Conservation (phyloP, 1,284 basidiomycete genomes). For the Takashimella koratensis region DNA sequence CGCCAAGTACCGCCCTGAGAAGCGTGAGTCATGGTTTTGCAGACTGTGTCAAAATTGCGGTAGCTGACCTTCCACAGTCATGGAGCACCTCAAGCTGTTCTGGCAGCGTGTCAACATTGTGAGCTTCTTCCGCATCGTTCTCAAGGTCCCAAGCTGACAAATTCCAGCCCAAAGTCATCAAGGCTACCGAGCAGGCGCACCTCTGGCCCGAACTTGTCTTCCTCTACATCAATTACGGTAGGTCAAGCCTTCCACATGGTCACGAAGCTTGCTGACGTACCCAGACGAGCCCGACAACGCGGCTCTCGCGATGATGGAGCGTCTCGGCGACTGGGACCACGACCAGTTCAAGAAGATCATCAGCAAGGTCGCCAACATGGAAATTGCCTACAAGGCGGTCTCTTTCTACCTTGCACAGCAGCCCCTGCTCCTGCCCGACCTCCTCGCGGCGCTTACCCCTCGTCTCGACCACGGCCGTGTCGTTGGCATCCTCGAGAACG, state of each 20-base stretch:
- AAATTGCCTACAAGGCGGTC: slow-evolving; percentile 67
- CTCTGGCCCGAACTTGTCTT: slow-evolving; percentile 99
- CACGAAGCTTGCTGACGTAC: neutral
- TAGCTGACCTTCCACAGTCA: slow-evolving; percentile 57
- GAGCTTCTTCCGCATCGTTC: slow-evolving; percentile 56
- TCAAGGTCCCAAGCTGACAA: neutral
- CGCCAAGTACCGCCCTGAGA: slow-evolving; percentile 94
- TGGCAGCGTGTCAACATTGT: slow-evolving; percentile 92
- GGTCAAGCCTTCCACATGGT: slow-evolving; percentile 53
- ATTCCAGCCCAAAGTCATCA: slow-evolving; percentile 66
- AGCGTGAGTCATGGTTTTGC: slow-evolving; percentile 67
- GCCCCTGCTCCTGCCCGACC: slow-evolving; percentile 86
- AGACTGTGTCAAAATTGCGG: neutral
- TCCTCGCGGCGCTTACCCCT: slow-evolving; percentile 84
- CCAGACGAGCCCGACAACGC: slow-evolving; percentile 48
- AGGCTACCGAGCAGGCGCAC: slow-evolving; percentile 91
- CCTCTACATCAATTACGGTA: slow-evolving; percentile 96
- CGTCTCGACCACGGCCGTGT: slow-evolving; percentile 94
- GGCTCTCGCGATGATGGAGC: slow-evolving; percentile 84
- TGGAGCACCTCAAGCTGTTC: slow-evolving; percentile 98
- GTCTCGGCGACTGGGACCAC: slow-evolving; percentile 96
- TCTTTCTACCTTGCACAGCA: slow-evolving; percentile 80
- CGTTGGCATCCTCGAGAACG: slow-evolving; percentile 80
- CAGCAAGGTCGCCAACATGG: slow-evolving; percentile 93
- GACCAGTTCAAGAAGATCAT: slow-evolving; percentile 97